Conservation (phyloP, 1,284 basidiomycete genomes). For the Erythrobasidium hasegawianum region DNA sequence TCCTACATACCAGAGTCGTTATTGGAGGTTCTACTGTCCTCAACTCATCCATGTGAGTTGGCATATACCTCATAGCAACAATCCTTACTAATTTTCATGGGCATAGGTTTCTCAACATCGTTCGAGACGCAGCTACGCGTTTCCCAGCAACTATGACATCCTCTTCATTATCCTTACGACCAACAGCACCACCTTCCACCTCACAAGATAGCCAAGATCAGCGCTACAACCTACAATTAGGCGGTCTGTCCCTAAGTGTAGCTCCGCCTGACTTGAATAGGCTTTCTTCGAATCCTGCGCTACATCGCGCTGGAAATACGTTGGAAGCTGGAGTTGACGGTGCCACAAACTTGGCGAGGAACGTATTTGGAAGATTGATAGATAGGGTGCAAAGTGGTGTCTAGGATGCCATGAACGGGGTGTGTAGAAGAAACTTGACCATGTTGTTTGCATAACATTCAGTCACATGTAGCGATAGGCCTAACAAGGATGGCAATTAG, state of each 20-base stretch:
- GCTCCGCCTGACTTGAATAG: constrained; percentile 55
- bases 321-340: constrained; percentile 62
- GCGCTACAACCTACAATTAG: constrained; percentile 76
- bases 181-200: constrained; percentile 48
- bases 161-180: constrained; percentile 55
- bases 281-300: constrained; percentile 55
- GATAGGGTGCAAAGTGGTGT: constrained; percentile 50
- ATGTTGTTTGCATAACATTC: too few species aligned
- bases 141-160: constrained; percentile 39
- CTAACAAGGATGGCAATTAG: too few species aligned
- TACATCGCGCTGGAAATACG: constrained; percentile 66
- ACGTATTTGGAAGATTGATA: constrained; percentile 78
- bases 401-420: background rate
- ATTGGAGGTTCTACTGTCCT: constrained; percentile 89
- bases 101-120: constrained; percentile 39
- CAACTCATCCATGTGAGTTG: constrained; percentile 74
- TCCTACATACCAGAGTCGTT: constrained; percentile 64
- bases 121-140: constrained; percentile 43
- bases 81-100: background rate
- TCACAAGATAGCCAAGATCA: constrained; percentile 48
- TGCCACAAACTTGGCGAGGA: constrained; percentile 64
- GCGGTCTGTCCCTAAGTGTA: constrained; percentile 82
- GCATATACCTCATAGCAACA: background rate
- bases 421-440: too few species aligned
- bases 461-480: too few species aligned